phyloP scores from a whole-genome alignment of 2,329 filamentous ascomycete species.

The Stagonosporopsis vannaccii region DNA sequence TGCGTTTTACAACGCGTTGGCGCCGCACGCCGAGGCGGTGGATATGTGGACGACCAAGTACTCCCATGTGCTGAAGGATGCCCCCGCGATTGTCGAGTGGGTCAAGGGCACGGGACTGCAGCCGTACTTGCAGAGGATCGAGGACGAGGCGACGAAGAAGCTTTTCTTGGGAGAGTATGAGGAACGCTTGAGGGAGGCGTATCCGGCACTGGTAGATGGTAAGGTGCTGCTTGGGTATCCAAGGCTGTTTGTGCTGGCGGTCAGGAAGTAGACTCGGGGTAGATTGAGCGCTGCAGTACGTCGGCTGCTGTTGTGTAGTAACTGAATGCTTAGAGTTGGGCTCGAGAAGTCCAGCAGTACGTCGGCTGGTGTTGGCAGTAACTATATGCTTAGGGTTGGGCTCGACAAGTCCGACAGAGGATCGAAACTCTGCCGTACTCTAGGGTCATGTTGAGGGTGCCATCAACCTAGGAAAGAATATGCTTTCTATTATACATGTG shows the following conservation, averaged over 20 bases:
- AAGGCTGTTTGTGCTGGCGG: constrained; percentile 62
- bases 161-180: constrained; percentile 59
- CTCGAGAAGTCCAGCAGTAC: too few species aligned
- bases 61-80: constrained; percentile 59
- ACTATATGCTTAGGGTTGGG: too few species aligned
- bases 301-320: neutral
- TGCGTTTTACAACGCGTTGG: constrained; percentile 60
- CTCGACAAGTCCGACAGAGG: too few species aligned
- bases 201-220: constrained; percentile 58
- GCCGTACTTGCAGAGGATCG: constrained; percentile 62
- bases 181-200: constrained; percentile 52
- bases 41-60: constrained; percentile 65
- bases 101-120: constrained; percentile 64
- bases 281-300: neutral
- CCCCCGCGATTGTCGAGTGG: constrained; percentile 65
- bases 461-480: too few species aligned
- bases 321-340: too few species aligned
- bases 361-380: neutral
- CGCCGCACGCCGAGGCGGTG: constrained; percentile 49
- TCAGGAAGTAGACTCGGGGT: constrained; percentile 28
- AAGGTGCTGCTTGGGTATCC: constrained; percentile 64
- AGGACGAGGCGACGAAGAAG: constrained; percentile 45
- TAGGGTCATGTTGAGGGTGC: too few species aligned
- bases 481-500: neutral
- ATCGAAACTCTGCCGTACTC: too few species aligned